Base-by-base conservation (phyloP, 495 filamentous ascomycete species). In the Bathelium albidoporum region DNA sequence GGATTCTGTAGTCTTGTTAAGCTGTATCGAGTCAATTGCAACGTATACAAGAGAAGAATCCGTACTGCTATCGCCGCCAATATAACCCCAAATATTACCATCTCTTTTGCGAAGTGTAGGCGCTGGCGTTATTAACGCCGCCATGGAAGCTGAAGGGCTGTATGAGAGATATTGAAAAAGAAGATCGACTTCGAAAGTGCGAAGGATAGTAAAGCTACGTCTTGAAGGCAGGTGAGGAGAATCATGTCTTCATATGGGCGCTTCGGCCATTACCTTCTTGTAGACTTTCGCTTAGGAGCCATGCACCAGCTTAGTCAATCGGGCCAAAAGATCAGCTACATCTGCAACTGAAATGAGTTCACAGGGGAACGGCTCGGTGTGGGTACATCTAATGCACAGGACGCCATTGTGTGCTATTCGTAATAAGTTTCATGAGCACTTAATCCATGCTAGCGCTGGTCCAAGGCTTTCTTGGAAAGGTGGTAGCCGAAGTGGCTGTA, bases 31-130 rank as follows among this genome's bases (percentile, higher is more conserved):
- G 11, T 10, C 26, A 2, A 36, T 43, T n/a, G 12, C 2, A 7
- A 36, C 12, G 5, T n/a, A n/a, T n/a, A 28, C 28, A 55, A 22
- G 49, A 16, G 49, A 55, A 24, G 20, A 20, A 16, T 26, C 29
- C 58, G 5, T 60, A 60, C 58, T 60, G 58, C 58, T 60, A 22
- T 60, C 22, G 18, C 58, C 58, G 22, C 58, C 31, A 16, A 60
- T 26, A n/a, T 60, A 60, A 22, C 32, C 58, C 58, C 58, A 60
- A 11, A 60, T 24, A 60, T 36, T 11, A 9, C 36, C 58, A 43
- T 36, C 58, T 36, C 58, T 36, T 43, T 36, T 60, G 12, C 12
- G 28, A 36, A 60, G 58, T 22, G 36, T 11, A 36, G 58, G 58
- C 36, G 28, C 58, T n/a, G 58, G 58, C n/a, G 58, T 60, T 9